These are phyloP conservation scores for Tricholoma matsutake DNA, from an alignment of 768 basidiomycete genomes.

Conservation along the genomic window DNA sequence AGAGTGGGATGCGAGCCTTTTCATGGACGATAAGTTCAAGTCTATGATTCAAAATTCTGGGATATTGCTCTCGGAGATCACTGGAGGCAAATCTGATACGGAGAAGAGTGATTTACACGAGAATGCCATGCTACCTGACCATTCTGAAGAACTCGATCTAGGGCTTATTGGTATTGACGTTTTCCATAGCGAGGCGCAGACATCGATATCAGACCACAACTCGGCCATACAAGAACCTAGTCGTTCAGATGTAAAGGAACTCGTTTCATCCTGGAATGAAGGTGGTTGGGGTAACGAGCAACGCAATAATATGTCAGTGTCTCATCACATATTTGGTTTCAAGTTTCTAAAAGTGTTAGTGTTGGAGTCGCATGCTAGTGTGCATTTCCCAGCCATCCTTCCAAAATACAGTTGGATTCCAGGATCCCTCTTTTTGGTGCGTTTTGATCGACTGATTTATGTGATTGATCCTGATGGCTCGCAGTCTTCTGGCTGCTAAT, in stretches of 20 bases:
- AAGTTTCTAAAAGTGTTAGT: neutral
- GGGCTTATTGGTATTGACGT: conserved; percentile 21
- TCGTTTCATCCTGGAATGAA: conserved; percentile 21
- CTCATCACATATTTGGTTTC: neutral
- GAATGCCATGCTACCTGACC: neutral
- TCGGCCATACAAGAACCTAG: conserved; percentile 1
- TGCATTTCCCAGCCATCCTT: neutral
- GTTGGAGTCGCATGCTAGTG: conserved; percentile 9
- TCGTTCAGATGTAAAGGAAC: neutral
- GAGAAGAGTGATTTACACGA: neutral
- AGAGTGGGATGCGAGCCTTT: conserved; percentile 48
- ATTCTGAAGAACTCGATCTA: conserved; percentile 21
- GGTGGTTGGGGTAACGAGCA: conserved; percentile 7
- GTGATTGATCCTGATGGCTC: neutral
- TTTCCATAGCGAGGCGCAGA: conserved; percentile 12
- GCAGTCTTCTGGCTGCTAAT: neutral
- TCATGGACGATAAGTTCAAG: conserved; percentile 47
- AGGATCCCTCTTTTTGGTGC: neutral
- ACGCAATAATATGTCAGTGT: conserved; percentile 2
- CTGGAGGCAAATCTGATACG: neutral
- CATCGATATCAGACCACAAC: conserved; percentile 4
- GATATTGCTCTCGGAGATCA: conserved; percentile 1
- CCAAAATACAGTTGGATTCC: neutral
- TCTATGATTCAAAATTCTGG: conserved; percentile 37
- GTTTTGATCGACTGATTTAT: neutral